phyloP scores from a whole-genome alignment of 345 rosid species.

The Isatis tinctoria region DNA sequence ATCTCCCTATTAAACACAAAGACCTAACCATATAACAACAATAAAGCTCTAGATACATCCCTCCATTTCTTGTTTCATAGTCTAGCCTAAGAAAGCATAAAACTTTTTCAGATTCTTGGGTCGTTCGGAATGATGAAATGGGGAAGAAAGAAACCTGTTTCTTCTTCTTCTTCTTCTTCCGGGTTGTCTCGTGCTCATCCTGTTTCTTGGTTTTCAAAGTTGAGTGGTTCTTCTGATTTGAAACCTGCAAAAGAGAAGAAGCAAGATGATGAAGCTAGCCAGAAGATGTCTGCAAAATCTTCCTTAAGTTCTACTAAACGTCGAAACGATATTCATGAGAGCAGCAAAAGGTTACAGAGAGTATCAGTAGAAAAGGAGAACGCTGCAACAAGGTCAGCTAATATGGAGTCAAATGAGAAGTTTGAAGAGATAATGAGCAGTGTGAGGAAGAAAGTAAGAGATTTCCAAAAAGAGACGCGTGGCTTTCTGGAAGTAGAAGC shows the following conservation, averaged over 20 bases:
- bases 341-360: conserved; percentile 56
- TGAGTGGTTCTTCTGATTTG: conserved; percentile 43
- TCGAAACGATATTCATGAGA: conserved; percentile 39
- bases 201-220: conserved; percentile 58
- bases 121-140: conserved; percentile 48
- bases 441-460: conserved; percentile 41
- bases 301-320: conserved; percentile 25
- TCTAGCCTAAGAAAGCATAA: background rate
- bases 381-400: conserved; percentile 18
- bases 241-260: conserved; percentile 37
- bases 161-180: conserved; percentile 42
- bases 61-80: conserved; percentile 7
- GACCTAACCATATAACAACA: conserved; percentile 26
- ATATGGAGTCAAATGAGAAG: conserved; percentile 33
- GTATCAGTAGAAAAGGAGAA: conserved; percentile 51
- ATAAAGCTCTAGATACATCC: conserved; percentile 20
- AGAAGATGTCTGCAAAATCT: conserved; percentile 28
- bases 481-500: conserved; percentile 27
- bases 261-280: conserved; percentile 28
- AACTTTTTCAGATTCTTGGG: background rate
- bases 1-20: conserved; percentile 27
- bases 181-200: conserved; percentile 43
- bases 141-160: conserved; percentile 47
- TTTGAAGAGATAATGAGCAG: conserved; percentile 43
- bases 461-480: conserved; percentile 27